Evolutionary conservation across 352 stramenopile species (phyloP).

Genomic region (Phytopythium oedochilum): DNA sequence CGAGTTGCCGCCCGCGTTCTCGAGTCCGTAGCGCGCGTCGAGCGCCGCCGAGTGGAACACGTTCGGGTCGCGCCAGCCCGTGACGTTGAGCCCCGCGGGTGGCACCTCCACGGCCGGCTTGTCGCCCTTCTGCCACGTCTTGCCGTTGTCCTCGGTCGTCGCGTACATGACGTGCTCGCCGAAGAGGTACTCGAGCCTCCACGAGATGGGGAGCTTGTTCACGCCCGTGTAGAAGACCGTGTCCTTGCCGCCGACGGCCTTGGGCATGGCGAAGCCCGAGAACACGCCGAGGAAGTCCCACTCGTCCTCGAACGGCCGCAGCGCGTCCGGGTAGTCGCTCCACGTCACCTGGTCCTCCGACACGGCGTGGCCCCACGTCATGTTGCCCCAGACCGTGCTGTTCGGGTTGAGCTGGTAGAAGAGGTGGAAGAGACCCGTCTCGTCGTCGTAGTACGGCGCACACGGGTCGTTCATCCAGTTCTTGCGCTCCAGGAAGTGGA

Average conservation of each 20-base stretch:
- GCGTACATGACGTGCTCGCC: slow-evolving; percentile 68
- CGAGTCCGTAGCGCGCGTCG: slow-evolving; percentile 29
- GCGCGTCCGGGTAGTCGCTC: slow-evolving; percentile 56
- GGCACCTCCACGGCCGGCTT: slow-evolving; percentile 44
- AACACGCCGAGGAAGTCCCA: slow-evolving; percentile 77
- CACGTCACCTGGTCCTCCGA: slow-evolving; percentile 71
- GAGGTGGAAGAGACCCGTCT: slow-evolving; percentile 64
- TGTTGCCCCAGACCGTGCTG: slow-evolving; percentile 56
- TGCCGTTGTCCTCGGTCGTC: slow-evolving; percentile 47
- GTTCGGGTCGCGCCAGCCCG: slow-evolving; percentile 59
- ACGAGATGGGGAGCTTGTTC: slow-evolving; percentile 39
- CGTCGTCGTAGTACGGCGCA: slow-evolving; percentile 62
- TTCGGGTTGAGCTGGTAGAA: slow-evolving; percentile 79
- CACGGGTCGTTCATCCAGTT: slow-evolving; percentile 88
- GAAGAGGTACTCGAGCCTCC: slow-evolving; percentile 47
- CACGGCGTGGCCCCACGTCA: slow-evolving; percentile 75
- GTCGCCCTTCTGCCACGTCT: slow-evolving; percentile 55
- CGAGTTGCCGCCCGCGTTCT: slow-evolving; percentile 3
- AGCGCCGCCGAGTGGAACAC: slow-evolving; percentile 55
- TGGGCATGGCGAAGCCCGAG: slow-evolving; percentile 56
- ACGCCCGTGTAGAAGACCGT: slow-evolving; percentile 68
- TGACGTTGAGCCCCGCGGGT: slow-evolving; percentile 46
- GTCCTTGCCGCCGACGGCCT: slow-evolving; percentile 56
- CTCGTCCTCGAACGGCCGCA: slow-evolving; percentile 43
- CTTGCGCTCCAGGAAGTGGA: slow-evolving; percentile 53